These are phyloP conservation scores for Musa troglodytarum DNA, from an alignment of 176 grass and related monocot genomes.

Conservation along the genomic window DNA sequence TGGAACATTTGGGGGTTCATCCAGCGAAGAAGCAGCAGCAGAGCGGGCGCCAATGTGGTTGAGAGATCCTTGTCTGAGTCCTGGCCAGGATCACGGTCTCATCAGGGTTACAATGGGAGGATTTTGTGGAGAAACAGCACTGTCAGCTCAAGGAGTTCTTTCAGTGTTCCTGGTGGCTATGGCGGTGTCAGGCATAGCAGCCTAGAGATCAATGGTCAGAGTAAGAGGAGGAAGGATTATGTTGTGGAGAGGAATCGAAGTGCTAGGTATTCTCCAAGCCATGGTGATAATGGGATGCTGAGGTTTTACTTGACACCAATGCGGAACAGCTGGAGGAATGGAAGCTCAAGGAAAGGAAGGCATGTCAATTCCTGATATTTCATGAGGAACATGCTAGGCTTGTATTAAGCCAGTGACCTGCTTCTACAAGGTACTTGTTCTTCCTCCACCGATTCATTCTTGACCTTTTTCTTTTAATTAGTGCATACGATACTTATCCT, in stretches of 20 bases:
- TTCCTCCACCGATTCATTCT: too few species aligned
- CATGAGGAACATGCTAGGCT: constrained; percentile 52
- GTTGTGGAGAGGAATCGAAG: constrained; percentile 69
- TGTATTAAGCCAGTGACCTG: constrained; percentile 34
- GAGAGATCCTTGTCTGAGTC: constrained; percentile 83
- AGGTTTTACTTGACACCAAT: constrained; percentile 84
- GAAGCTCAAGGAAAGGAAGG: constrained; percentile 47
- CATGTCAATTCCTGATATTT: constrained; percentile 57
- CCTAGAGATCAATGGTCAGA: constrained; percentile 22
- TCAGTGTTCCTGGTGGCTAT: constrained; percentile 67
- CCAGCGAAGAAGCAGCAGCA: constrained; percentile 28
- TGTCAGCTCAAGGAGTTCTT: constrained; percentile 70
- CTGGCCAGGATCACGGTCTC: constrained; percentile 45
- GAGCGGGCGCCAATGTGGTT: constrained; percentile 39
- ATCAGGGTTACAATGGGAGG: constrained; percentile 31
- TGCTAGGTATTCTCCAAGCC: constrained; percentile 58
- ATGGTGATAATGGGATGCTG: constrained; percentile 69
- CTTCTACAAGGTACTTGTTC: background rate
- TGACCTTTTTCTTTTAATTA: too few species aligned
- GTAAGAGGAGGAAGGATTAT: constrained; percentile 29
- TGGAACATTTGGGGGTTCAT: constrained; percentile 88
- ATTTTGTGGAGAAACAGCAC: constrained; percentile 78
- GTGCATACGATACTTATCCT: too few species aligned
- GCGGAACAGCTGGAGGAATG: constrained; percentile 50
- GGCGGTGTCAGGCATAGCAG: constrained; percentile 32